Evolutionary conservation across 2,329 filamentous ascomycete species (phyloP), one percentile per base, ranked within the genome.

Genomic region (Arthroderma sp.): DNA sequence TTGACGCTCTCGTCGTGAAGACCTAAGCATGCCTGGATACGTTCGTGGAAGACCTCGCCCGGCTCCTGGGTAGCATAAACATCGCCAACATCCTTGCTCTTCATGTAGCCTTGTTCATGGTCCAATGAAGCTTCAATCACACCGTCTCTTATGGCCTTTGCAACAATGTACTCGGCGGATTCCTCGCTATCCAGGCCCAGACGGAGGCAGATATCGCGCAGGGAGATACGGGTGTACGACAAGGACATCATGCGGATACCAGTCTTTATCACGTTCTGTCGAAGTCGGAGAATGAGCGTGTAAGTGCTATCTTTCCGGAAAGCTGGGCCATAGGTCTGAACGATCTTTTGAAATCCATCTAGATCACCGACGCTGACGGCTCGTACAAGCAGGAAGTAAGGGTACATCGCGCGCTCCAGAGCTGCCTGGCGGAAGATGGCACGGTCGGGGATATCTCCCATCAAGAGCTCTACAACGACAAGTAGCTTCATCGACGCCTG

Each of bases 181-280:
- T 98, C 93, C 71, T 98, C 93, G 65, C 88, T 95, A 63, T 93
- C 89, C 8, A 98, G 79, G 55, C 94, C 90, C 54, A 98, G 80
- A 52, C 93, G 88, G 59, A 97, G 90, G 76, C 93, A 98, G 65
- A 98, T 98, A 70, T 98, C 93, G 59, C 93, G 86, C 57, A 98
- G 81, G 1, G 91, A 96, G 68, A 98, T 98, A 61, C 91, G 88
- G 60, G 91, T 95, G 77, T 98, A 98, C 19, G 91, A 95, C 62
- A 98, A 79, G 41, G 91, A 97, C 83, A 98, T 95, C 90, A 97
- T 96, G 65, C 93, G 89, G 62, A 98, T 95, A 63, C 93, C 93
- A 2, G 93, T 98, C 79, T 95, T 95, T 82, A 98, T 97, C 68
- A 98, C 93, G 70, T 98, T 98, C 74, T 98, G 93, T 65, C 93